Evolutionary conservation across 352 stramenopile genomes (phyloP).

Genomic region (Globisporangium okanoganense): DNA sequence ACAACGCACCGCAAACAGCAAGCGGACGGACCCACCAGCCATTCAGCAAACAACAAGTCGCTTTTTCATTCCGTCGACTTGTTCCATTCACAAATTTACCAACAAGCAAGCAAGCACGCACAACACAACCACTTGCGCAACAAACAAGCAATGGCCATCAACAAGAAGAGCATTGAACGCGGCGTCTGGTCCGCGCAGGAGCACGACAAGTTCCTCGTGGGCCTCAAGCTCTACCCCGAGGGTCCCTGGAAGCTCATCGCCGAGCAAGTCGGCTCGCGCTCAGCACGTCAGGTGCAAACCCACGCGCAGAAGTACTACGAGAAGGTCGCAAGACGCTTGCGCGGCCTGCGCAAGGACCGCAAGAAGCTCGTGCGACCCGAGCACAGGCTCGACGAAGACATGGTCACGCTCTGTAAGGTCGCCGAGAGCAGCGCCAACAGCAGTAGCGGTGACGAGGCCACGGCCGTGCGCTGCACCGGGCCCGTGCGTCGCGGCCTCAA

Average conservation of each 20-base stretch:
- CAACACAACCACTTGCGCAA: background rate
- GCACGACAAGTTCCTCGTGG: constrained; percentile 33
- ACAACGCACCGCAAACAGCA: constrained; percentile 1
- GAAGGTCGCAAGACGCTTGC: too few relatives aligned
- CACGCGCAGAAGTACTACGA: too few relatives aligned
- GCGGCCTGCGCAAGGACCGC: constrained; percentile 3
- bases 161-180: constrained; percentile 11
- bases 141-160: background rate
- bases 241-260: constrained; percentile 18
- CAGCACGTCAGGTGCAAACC: constrained; percentile 3
- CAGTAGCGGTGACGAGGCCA: background rate
- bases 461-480: background rate
- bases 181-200: constrained; percentile 33
- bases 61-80: background rate
- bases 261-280: constrained; percentile 11
- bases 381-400: constrained; percentile 18
- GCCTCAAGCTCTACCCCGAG: constrained; percentile 24
- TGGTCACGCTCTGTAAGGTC: constrained; percentile 21
- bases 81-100: background rate
- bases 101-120: background rate
- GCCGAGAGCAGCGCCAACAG: constrained; percentile 6
- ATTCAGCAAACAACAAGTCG: background rate
- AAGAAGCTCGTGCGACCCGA: constrained; percentile 17
- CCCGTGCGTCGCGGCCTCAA: constrained; percentile 9
- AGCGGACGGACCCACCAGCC: background rate